Evolutionary conservation across 345 rosid genomes (phyloP).

Genomic region (Hibiscus mutabilis): DNA sequence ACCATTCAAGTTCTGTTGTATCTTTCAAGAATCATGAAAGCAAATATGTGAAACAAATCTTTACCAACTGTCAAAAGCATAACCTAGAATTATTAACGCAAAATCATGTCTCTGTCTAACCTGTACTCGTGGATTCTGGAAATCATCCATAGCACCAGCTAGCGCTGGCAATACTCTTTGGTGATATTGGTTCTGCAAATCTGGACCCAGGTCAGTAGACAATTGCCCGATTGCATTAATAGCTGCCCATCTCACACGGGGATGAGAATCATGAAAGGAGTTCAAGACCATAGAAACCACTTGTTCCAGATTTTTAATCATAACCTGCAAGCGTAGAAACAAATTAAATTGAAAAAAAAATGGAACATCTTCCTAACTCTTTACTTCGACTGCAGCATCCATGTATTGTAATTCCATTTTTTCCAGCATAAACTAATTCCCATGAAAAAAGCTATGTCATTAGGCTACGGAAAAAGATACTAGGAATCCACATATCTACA

Average conservation of each 20-base stretch:
- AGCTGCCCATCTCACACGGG: conserved; percentile 99
- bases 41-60: conserved; percentile 1
- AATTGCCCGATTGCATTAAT: conserved; percentile 95
- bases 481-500: background rate
- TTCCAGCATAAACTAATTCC: background rate
- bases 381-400: background rate
- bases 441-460: background rate
- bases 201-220: conserved; percentile 99
- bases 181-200: conserved; percentile 93
- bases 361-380: background rate
- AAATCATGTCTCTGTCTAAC: conserved; percentile 27
- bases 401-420: background rate
- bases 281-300: conserved; percentile 80
- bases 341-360: conserved; percentile 1
- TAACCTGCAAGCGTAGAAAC: conserved; percentile 46
- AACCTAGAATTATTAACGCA: background rate
- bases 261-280: conserved; percentile 82
- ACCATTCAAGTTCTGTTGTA: background rate
- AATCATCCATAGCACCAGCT: conserved; percentile 92
- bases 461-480: background rate
- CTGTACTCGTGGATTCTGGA: conserved; percentile 97
- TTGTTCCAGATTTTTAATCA: conserved; percentile 86
- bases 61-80: background rate
- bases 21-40: background rate
- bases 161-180: conserved; percentile 81